Conservation (phyloP, 495 filamentous ascomycete species). For the Annulohypoxylon moriforme region DNA sequence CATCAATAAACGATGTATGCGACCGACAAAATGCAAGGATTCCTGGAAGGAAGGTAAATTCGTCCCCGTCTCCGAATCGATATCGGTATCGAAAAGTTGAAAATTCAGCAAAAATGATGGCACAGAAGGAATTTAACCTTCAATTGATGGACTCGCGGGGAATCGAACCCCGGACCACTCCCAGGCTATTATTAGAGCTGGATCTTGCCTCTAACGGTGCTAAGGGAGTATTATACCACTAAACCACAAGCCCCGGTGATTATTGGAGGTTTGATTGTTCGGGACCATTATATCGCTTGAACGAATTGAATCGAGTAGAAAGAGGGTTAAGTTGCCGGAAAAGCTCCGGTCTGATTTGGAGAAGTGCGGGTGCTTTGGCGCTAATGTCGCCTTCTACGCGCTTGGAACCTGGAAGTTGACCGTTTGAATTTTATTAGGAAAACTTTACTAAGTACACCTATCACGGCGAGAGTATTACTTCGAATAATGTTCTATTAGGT, state of each 20-base stretch:
- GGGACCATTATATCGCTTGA: not conserved
- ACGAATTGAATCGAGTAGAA: not conserved
- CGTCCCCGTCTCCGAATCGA: too few species aligned
- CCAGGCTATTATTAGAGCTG: constrained; percentile 45
- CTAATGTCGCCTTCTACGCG: not conserved
- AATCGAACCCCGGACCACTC: constrained; percentile 68
- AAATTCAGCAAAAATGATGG: constrained; percentile 22
- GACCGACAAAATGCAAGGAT: not conserved
- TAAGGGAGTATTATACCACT: constrained; percentile 48
- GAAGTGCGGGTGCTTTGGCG: constrained; percentile 1
- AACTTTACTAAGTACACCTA: not conserved
- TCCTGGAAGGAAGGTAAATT: not conserved
- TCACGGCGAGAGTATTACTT: not conserved
- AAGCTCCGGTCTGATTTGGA: not conserved
- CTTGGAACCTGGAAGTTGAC: not conserved
- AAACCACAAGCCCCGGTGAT: constrained; percentile 41
- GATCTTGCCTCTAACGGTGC: constrained; percentile 15
- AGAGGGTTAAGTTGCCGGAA: not conserved
- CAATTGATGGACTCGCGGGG: constrained; percentile 55
- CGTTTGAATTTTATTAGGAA: not conserved
- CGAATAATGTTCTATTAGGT: too few species aligned
- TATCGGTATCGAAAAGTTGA: not conserved
- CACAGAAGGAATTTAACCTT: constrained; percentile 42
- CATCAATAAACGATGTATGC: not conserved
- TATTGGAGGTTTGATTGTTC: not conserved